Evolutionary conservation across 192 early-diverging fungal species (phyloP).

Genomic region (Ambispora gerdemannii): DNA sequence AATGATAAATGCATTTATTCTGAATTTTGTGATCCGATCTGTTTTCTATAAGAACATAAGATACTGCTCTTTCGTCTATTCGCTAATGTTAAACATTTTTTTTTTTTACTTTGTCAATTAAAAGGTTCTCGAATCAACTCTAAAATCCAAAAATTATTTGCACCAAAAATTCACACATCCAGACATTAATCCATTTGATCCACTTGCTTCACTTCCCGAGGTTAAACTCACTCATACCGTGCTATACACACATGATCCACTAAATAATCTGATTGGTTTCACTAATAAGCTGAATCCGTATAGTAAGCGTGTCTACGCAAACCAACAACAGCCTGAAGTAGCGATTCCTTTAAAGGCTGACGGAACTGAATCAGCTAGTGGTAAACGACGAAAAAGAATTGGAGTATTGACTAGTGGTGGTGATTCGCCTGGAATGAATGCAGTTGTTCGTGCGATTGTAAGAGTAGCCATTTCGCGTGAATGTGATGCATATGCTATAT

Average conservation of each 20-base stretch:
- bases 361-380: constrained; percentile 1
- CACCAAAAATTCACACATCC: constrained; percentile 16
- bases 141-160: not conserved
- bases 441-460: constrained; percentile 87
- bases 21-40: not conserved
- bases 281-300: constrained; percentile 57
- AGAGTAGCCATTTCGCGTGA: constrained; percentile 79
- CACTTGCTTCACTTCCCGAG: not conserved
- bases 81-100: not conserved
- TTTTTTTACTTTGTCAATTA: no score
- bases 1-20: not conserved
- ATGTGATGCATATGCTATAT: constrained; percentile 84
- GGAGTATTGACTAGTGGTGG: constrained; percentile 93
- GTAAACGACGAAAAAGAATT: constrained; percentile 64
- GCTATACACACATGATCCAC: constrained; percentile 67
- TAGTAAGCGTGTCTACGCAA: constrained; percentile 32
- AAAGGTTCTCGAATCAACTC: constrained; percentile 9
- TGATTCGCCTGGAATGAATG: constrained; percentile 98
- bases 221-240: constrained; percentile 21
- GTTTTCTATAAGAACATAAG: not conserved
- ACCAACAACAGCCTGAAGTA: constrained; percentile 12
- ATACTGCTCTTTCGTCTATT: not conserved
- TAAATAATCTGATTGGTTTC: constrained; percentile 78
- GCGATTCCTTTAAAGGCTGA: constrained; percentile 8
- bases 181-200: not conserved